Evolutionary conservation across 805 yeast genomes (phyloP).

Genomic region (Cyberlindnera bimundalis): DNA sequence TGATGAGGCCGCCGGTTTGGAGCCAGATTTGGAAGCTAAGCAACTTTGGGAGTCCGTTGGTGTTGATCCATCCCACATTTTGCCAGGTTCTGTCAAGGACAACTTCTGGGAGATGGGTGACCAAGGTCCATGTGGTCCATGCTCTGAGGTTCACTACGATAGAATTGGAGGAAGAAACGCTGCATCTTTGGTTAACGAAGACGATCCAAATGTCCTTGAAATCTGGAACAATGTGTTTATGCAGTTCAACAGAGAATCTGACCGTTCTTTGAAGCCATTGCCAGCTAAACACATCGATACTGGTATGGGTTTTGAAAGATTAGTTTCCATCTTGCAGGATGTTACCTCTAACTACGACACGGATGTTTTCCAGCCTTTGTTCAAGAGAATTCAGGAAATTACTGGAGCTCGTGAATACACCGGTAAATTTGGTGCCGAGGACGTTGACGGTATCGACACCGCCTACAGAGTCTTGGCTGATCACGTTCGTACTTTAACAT

Average conservation of each 20-base stretch:
- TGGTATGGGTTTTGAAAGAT: conserved; percentile 98
- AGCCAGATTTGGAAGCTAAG: conserved; percentile 93
- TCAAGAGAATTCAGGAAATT: conserved; percentile 81
- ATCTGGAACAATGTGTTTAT: conserved; percentile 98
- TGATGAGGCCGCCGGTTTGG: conserved; percentile 74
- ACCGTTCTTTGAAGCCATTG: conserved; percentile 69
- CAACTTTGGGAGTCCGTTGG: conserved; percentile 84
- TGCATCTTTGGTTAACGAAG: conserved; percentile 83
- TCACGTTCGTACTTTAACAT: conserved; percentile 94
- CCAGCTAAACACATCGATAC: conserved; percentile 98
- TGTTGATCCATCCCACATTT: conserved; percentile 84
- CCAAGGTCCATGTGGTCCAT: conserved; percentile 99
- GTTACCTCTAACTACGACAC: conserved; percentile 94
- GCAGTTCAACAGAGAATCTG: conserved; percentile 93
- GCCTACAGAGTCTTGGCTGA: conserved; percentile 98
- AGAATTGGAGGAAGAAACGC: conserved; percentile 99
- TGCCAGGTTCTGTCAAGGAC: conserved; percentile 87
- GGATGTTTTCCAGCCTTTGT: conserved; percentile 90
- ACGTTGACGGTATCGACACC: conserved; percentile 91
- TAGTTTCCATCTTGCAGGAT: conserved; percentile 90
- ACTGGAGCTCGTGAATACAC: conserved; percentile 89
- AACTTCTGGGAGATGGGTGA: conserved; percentile 99
- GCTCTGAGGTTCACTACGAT: conserved; percentile 96
- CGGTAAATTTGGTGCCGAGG: conserved; percentile 93
- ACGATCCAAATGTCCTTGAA: conserved; percentile 97